These are phyloP conservation scores for Pedinophyceae sp. DNA, from an alignment of 139 green algal species.

Conservation along the genomic window DNA sequence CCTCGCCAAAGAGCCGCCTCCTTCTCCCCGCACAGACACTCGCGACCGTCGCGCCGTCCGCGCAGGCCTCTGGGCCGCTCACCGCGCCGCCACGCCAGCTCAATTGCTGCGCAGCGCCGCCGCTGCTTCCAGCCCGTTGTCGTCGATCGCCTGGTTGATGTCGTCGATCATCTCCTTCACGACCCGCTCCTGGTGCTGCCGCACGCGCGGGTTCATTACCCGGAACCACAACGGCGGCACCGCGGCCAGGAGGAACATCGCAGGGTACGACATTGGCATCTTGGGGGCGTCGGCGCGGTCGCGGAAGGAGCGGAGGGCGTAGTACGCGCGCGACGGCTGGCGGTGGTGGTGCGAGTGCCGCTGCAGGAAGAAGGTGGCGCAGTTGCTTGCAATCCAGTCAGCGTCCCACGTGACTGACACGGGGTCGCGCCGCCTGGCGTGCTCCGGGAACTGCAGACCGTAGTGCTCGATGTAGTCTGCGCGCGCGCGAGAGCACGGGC, in stretches of 20 bases:
- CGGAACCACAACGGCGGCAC: neutral
- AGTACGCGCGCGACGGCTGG: neutral
- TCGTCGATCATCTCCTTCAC: too few species aligned
- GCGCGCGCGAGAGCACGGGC: neutral
- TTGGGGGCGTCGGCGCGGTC: neutral
- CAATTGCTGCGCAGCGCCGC: too few species aligned
- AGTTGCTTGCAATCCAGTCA: neutral
- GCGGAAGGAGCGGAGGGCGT: neutral
- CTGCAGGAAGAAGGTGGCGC: neutral
- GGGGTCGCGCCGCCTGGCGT: neutral
- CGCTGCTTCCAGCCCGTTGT: too few species aligned
- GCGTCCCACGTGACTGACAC: neutral
- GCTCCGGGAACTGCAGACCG: neutral
- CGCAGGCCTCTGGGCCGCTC: too few species aligned
- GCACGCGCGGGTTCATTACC: too few species aligned
- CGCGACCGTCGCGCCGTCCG: too few species aligned
- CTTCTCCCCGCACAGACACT: too few species aligned
- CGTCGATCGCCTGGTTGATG: too few species aligned
- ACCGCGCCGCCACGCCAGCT: too few species aligned
- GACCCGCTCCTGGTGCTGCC: too few species aligned
- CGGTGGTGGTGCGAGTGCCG: neutral
- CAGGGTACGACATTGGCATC: neutral
- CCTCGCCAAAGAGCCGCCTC: too few species aligned
- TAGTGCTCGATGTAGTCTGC: constrained; percentile 1
- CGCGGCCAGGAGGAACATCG: neutral